Conservation (phyloP, 257 asterid genomes). For the Coffea eugenioides region DNA sequence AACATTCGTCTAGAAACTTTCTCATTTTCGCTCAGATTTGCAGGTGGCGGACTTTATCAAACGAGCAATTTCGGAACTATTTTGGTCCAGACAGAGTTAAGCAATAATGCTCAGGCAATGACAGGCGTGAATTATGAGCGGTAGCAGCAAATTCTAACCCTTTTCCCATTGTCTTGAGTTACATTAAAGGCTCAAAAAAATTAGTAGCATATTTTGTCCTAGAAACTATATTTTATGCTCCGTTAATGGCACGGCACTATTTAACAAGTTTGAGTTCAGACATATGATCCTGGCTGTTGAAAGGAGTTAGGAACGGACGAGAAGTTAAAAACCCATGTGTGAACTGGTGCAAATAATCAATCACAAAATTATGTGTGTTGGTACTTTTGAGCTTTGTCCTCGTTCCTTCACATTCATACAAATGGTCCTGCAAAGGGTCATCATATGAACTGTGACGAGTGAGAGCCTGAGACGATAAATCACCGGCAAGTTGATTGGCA, state of each 20-base stretch:
- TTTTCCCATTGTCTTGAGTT: too few relatives aligned
- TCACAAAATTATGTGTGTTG: neutral
- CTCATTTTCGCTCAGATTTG: neutral
- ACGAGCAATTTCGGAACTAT: neutral
- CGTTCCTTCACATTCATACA: neutral
- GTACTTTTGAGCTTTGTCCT: neutral
- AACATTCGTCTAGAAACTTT: neutral
- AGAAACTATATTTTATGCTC: too few relatives aligned
- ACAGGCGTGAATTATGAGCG: too few relatives aligned
- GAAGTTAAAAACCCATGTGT: neutral
- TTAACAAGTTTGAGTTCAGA: too few relatives aligned
- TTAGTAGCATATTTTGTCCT: too few relatives aligned
- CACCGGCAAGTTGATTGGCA: neutral
- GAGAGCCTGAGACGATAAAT: neutral
- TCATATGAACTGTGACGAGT: neutral
- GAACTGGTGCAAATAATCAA: neutral
- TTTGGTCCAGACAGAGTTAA: too few relatives aligned
- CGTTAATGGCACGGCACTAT: too few relatives aligned
- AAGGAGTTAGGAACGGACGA: neutral
- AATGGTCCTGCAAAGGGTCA: neutral
- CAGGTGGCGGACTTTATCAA: neutral
- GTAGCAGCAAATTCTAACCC: too few relatives aligned
- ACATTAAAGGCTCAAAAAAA: too few relatives aligned
- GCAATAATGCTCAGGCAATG: too few relatives aligned
- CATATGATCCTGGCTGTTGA: neutral